phyloP scores from a whole-genome alignment of 106 monocot genomes.

The Allium fistulosum region DNA sequence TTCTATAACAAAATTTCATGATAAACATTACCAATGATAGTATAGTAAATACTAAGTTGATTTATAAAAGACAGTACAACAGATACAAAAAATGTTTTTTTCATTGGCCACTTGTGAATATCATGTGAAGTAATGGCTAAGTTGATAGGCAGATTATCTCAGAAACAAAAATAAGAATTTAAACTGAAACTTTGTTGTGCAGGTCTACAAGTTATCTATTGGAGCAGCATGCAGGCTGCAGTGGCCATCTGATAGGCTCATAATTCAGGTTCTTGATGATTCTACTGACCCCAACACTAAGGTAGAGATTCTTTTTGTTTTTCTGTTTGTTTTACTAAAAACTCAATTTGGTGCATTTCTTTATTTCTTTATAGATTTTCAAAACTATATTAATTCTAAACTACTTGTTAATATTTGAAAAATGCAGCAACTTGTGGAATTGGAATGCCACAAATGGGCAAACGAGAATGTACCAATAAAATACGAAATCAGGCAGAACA shows the following conservation, averaged over 20 bases:
- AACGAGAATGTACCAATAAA: neutral
- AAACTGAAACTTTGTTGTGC: neutral
- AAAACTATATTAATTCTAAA: neutral
- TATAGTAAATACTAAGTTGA: no score
- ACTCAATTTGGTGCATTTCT: neutral
- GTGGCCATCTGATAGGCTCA: neutral
- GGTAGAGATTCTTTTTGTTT: neutral
- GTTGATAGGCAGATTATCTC: no score
- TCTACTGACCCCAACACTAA: conserved; percentile 1
- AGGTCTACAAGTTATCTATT: neutral
- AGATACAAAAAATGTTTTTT: no score
- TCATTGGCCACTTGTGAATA: no score
- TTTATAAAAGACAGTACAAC: no score
- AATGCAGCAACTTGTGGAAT: neutral
- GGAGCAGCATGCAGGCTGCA: neutral
- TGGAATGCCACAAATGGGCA: neutral
- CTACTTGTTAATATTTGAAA: neutral
- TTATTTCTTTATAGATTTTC: neutral
- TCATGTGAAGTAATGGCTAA: no score
- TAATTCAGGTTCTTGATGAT: conserved; percentile 1
- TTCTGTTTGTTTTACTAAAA: neutral
- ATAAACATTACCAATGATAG: no score
- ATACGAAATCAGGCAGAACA: neutral
- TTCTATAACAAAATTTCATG: no score
- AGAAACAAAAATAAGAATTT: neutral